phyloP scores from a whole-genome alignment of 2,329 filamentous ascomycete species.

The Phoma sp. region DNA sequence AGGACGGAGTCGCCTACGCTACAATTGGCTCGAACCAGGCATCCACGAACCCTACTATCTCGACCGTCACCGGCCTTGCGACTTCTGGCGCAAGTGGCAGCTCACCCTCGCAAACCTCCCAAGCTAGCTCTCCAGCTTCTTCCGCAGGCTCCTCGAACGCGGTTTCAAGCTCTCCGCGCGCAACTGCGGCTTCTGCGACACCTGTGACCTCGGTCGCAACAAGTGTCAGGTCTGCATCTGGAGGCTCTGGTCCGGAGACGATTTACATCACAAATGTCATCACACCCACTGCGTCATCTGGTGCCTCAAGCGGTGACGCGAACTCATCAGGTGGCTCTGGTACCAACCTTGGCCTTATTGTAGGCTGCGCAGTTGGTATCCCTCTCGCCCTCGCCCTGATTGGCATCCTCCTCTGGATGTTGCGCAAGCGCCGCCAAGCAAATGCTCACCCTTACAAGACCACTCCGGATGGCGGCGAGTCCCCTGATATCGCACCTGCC shows the following conservation, averaged over 20 bases:
- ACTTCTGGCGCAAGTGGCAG: conserved; percentile 17
- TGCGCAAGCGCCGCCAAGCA: conserved; percentile 40
- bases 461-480: conserved; percentile 20
- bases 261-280: conserved; percentile 28
- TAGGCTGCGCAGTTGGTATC: conserved; percentile 47
- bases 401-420: conserved; percentile 40
- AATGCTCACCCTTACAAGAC: conserved; percentile 27
- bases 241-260: conserved; percentile 32
- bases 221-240: conserved; percentile 30
- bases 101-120: conserved; percentile 23
- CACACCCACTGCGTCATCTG: conserved; percentile 18
- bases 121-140: conserved; percentile 18
- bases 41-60: conserved; percentile 26
- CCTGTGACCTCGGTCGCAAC: conserved; percentile 35
- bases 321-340: conserved; percentile 15
- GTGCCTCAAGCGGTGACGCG: neutral
- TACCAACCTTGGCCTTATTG: conserved; percentile 40
- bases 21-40: conserved; percentile 37
- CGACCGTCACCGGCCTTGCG: conserved; percentile 37
- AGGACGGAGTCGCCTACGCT: conserved; percentile 40
- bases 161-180: neutral
- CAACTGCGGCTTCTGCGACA: conserved; percentile 14
- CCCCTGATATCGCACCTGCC: conserved; percentile 28
- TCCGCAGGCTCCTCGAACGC: neutral
- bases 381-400: conserved; percentile 41